phyloP scores from a whole-genome alignment of 2,329 filamentous ascomycete species.

The Bertia moriformis region DNA sequence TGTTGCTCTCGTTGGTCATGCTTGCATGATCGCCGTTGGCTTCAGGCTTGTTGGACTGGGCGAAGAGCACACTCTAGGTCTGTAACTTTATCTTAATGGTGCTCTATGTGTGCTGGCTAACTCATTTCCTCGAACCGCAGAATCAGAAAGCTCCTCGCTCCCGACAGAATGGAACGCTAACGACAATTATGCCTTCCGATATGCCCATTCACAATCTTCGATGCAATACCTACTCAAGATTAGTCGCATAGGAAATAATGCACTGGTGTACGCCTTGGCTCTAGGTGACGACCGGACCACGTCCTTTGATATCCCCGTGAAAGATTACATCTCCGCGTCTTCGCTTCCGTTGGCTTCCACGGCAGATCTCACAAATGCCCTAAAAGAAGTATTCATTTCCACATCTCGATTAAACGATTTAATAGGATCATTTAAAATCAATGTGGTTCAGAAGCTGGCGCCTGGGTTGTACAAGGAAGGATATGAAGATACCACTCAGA shows the following conservation, averaged over 20 bases:
- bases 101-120: too few species aligned
- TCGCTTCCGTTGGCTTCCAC: background rate
- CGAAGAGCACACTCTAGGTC: background rate
- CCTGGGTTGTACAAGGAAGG: slow-evolving; percentile 66
- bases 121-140: too few species aligned
- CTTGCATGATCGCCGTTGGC: background rate
- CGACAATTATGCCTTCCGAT: background rate
- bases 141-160: background rate
- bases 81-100: background rate
- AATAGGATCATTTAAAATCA: slow-evolving; percentile 48
- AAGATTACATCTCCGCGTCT: slow-evolving; percentile 1
- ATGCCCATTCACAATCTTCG: slow-evolving; percentile 1
- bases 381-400: slow-evolving; percentile 1
- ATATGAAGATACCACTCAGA: slow-evolving; percentile 43
- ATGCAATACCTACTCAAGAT: slow-evolving; percentile 1
- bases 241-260: background rate
- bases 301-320: background rate
- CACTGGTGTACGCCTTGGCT: background rate
- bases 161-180: background rate
- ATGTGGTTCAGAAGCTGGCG: slow-evolving; percentile 71
- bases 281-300: background rate
- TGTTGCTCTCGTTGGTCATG: background rate
- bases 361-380: background rate
- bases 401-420: background rate
- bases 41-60: slow-evolving; percentile 1